phyloP scores from a whole-genome alignment of 768 basidiomycete species.

The Termitomyces bulborhizus region DNA sequence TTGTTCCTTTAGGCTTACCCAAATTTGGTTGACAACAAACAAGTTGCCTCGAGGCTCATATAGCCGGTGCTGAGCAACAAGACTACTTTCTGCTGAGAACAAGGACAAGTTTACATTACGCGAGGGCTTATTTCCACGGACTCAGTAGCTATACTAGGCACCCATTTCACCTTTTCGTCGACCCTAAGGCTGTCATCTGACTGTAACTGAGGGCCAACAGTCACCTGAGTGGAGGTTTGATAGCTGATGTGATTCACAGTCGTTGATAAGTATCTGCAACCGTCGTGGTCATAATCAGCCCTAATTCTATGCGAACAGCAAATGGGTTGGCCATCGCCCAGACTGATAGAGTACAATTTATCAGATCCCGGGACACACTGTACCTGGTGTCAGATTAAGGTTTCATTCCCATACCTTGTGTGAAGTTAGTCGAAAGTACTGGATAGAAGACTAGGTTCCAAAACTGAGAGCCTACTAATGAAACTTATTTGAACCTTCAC shows the following conservation, averaged over 20 bases:
- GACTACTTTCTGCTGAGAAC: constrained; percentile 20
- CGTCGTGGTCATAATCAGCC: background rate
- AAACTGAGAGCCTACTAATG: background rate
- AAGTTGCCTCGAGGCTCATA: constrained; percentile 10
- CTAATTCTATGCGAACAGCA: background rate
- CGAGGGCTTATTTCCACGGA: background rate
- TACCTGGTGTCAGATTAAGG: background rate
- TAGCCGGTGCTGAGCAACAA: background rate
- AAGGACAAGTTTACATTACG: constrained; percentile 18
- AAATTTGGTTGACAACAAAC: constrained; percentile 10
- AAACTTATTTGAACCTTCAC: background rate
- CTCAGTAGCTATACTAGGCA: background rate
- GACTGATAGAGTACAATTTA: background rate
- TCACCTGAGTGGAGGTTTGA: no score
- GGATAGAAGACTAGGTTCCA: background rate
- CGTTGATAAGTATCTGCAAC: background rate
- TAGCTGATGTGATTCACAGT: background rate
- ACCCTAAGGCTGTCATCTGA: background rate
- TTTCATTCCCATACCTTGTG: background rate
- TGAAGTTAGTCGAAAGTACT: background rate
- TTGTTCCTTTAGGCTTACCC: constrained; percentile 20
- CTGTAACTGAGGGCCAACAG: no score
- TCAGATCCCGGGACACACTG: background rate
- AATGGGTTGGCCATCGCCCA: background rate
- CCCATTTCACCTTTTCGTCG: background rate